Percentiles rank a stretch among this genome's conserved stretches.
Conservation (phyloP, 192 early-diverging fungal species). For the Mortierella hygrophila region DNA sequence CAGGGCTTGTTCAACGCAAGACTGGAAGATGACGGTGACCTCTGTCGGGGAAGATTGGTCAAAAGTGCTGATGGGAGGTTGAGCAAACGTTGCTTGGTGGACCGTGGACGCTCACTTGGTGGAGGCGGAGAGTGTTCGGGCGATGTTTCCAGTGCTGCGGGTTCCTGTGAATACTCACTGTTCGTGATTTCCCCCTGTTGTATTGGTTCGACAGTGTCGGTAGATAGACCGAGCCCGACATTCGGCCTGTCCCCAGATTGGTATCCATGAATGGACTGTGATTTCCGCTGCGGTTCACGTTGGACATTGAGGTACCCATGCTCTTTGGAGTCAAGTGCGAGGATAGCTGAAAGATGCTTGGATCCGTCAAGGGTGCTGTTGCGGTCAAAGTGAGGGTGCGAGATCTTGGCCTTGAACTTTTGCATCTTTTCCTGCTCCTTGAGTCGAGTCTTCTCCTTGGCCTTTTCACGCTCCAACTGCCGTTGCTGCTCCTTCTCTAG, state of each 20-base stretch:
- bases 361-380: conserved; percentile 16
- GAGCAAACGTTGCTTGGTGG: background rate
- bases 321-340: background rate
- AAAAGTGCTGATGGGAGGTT: background rate
- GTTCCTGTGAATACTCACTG: conserved; percentile 9
- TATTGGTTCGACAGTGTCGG: conserved; percentile 2
- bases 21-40: conserved; percentile 18
- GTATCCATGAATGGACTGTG: conserved; percentile 27
- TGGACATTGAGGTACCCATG: background rate
- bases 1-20: conserved; percentile 10
- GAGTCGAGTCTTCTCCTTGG: conserved; percentile 26
- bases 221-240: conserved; percentile 10
- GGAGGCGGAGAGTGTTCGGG: conserved; percentile 2
- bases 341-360: background rate
- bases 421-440: conserved; percentile 43
- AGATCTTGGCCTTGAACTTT: conserved; percentile 38
- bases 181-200: background rate
- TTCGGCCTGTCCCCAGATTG: conserved; percentile 5
- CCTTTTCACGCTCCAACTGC: conserved; percentile 15
- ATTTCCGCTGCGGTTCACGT: background rate
- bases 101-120: background rate
- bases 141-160: background rate
- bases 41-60: conserved; percentile 1
- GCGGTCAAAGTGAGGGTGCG: conserved; percentile 28
- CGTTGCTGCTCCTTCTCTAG: conserved; percentile 25